These are phyloP conservation scores for Flaveria floridana DNA, from an alignment of 140 eudicot genomes.

Conservation along the genomic window DNA sequence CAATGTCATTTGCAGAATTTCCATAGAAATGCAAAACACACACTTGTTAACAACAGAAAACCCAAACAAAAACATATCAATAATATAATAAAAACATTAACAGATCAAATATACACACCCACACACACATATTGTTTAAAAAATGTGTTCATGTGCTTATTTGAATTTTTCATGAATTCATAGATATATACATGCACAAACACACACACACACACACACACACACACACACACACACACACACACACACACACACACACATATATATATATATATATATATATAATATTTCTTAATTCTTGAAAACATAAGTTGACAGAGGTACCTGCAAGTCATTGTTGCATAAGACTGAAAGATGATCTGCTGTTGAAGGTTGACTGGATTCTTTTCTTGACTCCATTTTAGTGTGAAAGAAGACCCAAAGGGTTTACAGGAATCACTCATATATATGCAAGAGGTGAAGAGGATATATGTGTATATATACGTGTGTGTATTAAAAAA, in stretches of 20 bases:
- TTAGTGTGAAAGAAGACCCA: slow-evolving; percentile 21
- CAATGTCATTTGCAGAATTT: slow-evolving; percentile 14
- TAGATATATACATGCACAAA: neutral
- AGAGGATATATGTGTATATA: neutral
- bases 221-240: too few species aligned
- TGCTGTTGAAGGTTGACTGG: slow-evolving; percentile 37
- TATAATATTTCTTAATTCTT: neutral
- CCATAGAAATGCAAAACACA: neutral
- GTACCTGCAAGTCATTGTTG: slow-evolving; percentile 39
- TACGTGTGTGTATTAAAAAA: neutral
- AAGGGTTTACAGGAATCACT: slow-evolving; percentile 28
- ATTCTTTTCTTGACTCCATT: slow-evolving; percentile 42
- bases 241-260: too few species aligned
- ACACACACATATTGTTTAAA: neutral
- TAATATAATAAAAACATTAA: neutral
- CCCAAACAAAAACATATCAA: neutral
- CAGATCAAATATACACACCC: neutral
- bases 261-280: neutral
- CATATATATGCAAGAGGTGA: slow-evolving; percentile 24
- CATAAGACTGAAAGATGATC: slow-evolving; percentile 33
- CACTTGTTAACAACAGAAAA: neutral
- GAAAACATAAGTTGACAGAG: neutral
- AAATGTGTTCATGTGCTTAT: neutral
- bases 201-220: too few species aligned
- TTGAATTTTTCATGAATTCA: too few species aligned